Evolutionary conservation across 495 filamentous ascomycete species (phyloP), one percentile per base, ranked within the genome.

Genomic region (Hypomontagnella submonticulosa): DNA sequence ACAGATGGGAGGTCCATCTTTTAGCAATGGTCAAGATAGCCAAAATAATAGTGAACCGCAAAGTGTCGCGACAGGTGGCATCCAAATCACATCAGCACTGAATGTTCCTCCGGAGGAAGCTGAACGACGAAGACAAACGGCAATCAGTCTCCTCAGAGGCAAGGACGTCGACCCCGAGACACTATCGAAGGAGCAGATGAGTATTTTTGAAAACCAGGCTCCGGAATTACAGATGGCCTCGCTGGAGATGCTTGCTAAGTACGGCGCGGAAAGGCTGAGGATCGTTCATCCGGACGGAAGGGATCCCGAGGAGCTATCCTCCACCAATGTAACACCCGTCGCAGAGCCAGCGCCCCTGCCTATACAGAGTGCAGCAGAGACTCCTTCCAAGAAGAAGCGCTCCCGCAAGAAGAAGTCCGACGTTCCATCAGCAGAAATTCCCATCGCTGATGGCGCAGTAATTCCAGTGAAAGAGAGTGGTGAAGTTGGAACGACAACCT

Each of bases 121-220:
- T 0, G 73, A 73, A 33, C 71, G 81, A 47, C 75, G 81, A 34
- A 72, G 61, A 15, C 73, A 78, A 0, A 75, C 75, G 0, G 81
- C 81, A 1, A 74, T 75, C 34, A 69, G 75, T 4, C 71, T 82
- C 0, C 79, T 82, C 8, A 53, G 8, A 1, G 71, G 70, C 4
- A 60, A 50, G 11, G 67, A 60, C 18, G 68, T 82, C 18, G 77
- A 82, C 41, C 79, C 79, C 1, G 47, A 61, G 13, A 77, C 79
- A 0, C 67, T 83, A 1, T 80, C 80, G 0, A 30, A 70, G 4
- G 79, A 83, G n/a, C 81, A 83, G 34, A 81, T 83, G 42, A 79
- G 66, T 42, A 83, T 82, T 15, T 82, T 83, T 52, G 75, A 78
- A 12, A 83, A 83, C 34, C 81, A 83, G 60, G 76, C 79, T 0